These are phyloP conservation scores for Trichoderma sp. DNA, from an alignment of 2,329 filamentous ascomycete species.

Conservation along the genomic window DNA sequence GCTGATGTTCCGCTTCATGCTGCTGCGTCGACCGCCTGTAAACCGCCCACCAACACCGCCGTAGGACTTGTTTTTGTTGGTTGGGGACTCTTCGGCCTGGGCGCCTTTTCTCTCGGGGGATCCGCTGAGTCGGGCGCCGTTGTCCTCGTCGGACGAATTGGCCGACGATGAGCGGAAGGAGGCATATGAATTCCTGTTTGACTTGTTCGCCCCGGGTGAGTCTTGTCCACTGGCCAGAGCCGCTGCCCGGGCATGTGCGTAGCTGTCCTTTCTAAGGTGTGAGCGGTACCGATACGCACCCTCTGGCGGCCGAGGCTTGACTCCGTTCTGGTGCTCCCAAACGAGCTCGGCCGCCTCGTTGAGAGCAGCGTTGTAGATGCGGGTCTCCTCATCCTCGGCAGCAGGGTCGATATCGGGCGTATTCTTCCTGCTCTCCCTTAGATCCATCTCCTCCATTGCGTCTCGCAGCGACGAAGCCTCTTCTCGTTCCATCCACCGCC, in stretches of 20 bases:
- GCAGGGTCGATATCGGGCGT: conserved; percentile 26
- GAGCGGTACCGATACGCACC: conserved; percentile 68
- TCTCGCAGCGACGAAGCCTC: conserved; percentile 70
- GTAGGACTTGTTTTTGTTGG: conserved; percentile 45
- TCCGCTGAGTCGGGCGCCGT: conserved; percentile 40
- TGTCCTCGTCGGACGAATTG: conserved; percentile 55
- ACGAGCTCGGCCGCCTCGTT: conserved; percentile 79
- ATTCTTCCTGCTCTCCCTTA: conserved; percentile 46
- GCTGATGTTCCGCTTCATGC: conserved; percentile 69
- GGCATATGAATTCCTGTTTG: conserved; percentile 11
- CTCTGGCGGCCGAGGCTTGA: conserved; percentile 56
- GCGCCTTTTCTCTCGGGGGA: conserved; percentile 34
- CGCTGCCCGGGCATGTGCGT: conserved; percentile 66
- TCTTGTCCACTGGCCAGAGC: conserved; percentile 54
- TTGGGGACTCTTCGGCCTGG: conserved; percentile 29
- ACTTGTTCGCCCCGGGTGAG: conserved; percentile 40
- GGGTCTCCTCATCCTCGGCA: conserved; percentile 57
- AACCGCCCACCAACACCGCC: conserved; percentile 44
- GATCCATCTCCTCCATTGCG: conserved; percentile 73
- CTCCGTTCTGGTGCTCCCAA: conserved; percentile 70
- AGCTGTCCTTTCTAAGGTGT: conserved; percentile 71
- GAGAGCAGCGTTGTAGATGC: conserved; percentile 69
- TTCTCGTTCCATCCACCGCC: conserved; percentile 79
- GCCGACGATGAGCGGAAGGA: conserved; percentile 37
- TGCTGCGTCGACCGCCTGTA: conserved; percentile 60